Base-by-base conservation (phyloP, 2,329 filamentous ascomycete species). In the Alternaria conjuncta region DNA sequence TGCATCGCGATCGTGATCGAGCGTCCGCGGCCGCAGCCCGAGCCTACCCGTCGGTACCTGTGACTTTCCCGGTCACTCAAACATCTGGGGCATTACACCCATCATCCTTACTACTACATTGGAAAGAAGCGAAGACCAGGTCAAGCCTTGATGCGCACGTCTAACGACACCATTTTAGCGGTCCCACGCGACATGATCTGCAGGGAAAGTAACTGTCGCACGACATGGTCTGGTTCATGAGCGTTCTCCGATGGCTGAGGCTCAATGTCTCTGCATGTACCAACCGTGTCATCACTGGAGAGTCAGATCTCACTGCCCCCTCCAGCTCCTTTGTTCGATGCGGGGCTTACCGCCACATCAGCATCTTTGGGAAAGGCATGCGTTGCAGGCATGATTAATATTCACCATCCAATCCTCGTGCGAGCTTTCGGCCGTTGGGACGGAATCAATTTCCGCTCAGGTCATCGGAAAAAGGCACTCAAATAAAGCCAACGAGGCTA, bases 161-260 rank as follows among this genome's bases (percentile, higher is more conserved):
- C 25, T 20, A 32, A 25, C 23, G 21, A 47, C 8, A 21, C 43
- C 53, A 25, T 43, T 43, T 47, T 55, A 44, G 44, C 32, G 23
- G 41, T 21, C 36, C 55, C 30, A 55, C 45, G 44, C 55, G 23
- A 30, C 13, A 20, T 54, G 30, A 63, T 55, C 60, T 63, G 49
- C 60, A 60, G 44, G 60, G 43, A 23, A 21, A 28, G 53, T 41
- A 57, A 36, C 51, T 10, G 32, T 51, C 23, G 54, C 59, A 32
- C 28, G 50, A 41, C 57, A 26, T 21, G 57, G 57, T 41, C 43
- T 60, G 23, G 57, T 46, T 55, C 20, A 36, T 32, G 36, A 43
- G 21, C 46, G 26, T 26, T 21, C 43, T 53, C 45, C 44, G 13
- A 28, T 45, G 44, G 25, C 28, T 43, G 47, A 55, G 61, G 47